Base-by-base conservation (phyloP, 139 green algal genomes). In the Pseudopediastrum boryanum region DNA sequence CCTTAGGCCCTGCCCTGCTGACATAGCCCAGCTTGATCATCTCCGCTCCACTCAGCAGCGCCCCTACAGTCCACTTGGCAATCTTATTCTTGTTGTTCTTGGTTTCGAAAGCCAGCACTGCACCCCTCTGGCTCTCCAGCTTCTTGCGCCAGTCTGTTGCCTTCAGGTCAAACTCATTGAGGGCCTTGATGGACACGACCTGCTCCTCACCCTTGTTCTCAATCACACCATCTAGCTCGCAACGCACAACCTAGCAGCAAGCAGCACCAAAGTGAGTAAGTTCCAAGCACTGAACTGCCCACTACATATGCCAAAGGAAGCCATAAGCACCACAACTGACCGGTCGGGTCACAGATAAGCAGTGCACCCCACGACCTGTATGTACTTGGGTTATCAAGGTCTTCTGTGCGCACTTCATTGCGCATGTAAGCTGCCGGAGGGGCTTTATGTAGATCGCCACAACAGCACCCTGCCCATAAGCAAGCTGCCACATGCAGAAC, bases 71-170 rank as follows among this genome's bases (percentile, higher is more conserved):
- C 96, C 96, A 99, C 85, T 94, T 95, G 50, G 96, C 95, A 50
- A 99, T 86, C 89, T 99, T 99, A 89, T 94, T 94, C 71, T 93
- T 91, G 83, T 99, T 99, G 94, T 99, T 99, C 90, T 94, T 94
- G 61, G 88, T 86, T 86, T 99, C 96, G 8, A 95, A 98, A 10
- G 96, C 95, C 75, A 99, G 89, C 73, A 98, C 93, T 2, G 96
- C 96, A 62, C 96, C 96, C 59, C 94, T 88, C 85, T 99, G 96
- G 59, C 86, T 96, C 84, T 99, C 96, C 39, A 99, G 81, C 85
- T 97, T 97, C 85, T 94, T 89, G 35, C 97, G 86, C 94, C 94
- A 99, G 89, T 98, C 94, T 38, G 98, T 89, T 13, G 59, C 51
- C 27, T 78, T 75, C 43, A 87, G 77, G 87, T 99, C 96, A 75